Evolutionary conservation across 225 moss, liverwort and hornwort species (phyloP).

Genomic region (Lunularia cruciata): DNA sequence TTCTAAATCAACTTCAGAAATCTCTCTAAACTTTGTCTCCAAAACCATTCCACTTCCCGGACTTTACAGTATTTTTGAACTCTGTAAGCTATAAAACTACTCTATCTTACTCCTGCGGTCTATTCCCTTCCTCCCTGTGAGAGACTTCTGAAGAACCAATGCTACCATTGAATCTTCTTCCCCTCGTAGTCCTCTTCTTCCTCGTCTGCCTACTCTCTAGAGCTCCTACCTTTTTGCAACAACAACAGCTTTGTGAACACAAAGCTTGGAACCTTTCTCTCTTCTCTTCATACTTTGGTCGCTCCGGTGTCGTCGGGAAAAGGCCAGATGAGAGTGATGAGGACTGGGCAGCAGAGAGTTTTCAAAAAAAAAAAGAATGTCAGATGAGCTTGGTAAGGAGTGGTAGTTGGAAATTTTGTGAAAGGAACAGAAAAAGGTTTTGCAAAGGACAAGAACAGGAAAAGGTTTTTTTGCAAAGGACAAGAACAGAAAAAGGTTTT

Average conservation of each 20-base stretch:
- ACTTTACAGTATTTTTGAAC: slow-evolving; percentile 5
- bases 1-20: background rate
- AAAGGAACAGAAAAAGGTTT: too few species aligned
- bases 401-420: too few species aligned
- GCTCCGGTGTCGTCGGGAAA: too few species aligned
- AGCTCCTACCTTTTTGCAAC: background rate
- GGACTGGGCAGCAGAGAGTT: too few species aligned
- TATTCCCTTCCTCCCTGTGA: background rate
- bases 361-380: too few species aligned
- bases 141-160: background rate
- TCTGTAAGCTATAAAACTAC: background rate
- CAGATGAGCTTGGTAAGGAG: too few species aligned
- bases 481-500: too few species aligned
- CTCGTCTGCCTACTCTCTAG: background rate
- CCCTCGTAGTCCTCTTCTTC: background rate
- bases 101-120: background rate
- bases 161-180: background rate
- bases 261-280: background rate
- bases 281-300: too few species aligned
- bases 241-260: background rate
- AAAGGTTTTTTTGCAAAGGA: too few species aligned
- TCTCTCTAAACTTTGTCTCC: background rate
- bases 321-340: too few species aligned
- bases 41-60: background rate
- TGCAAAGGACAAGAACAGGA: too few species aligned